Evolutionary conservation across 257 asterid genomes (phyloP).

Genomic region (Scutellaria minor): DNA sequence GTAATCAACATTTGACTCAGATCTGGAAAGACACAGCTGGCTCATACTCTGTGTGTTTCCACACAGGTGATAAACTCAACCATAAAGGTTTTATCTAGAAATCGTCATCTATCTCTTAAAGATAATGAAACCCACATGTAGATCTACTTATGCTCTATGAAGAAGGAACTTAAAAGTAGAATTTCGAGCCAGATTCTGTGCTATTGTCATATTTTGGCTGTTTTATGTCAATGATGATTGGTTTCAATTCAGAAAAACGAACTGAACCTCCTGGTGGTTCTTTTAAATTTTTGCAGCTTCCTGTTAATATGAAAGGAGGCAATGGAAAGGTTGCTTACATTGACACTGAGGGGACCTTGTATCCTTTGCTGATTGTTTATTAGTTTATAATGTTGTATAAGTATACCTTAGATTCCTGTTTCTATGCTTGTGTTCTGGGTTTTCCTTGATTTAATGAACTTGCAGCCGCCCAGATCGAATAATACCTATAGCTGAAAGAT

Average conservation of each 20-base stretch:
- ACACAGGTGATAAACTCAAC: conserved; percentile 69
- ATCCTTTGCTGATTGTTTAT: conserved; percentile 53
- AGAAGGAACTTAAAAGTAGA: conserved; percentile 13
- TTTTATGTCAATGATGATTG: background rate
- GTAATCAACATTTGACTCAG: conserved; percentile 53
- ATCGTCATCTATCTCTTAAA: conserved; percentile 14
- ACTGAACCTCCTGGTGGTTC: conserved; percentile 21
- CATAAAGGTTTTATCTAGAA: conserved; percentile 10
- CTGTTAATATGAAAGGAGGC: conserved; percentile 91
- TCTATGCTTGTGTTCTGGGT: conserved; percentile 8
- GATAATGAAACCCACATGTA: conserved; percentile 4
- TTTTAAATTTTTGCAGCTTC: conserved; percentile 67
- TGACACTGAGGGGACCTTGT: conserved; percentile 98
- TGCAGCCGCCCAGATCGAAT: conserved; percentile 95
- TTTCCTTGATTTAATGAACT: conserved; percentile 50
- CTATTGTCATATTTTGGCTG: conserved; percentile 4
- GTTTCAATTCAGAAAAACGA: background rate
- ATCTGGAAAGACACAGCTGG: conserved; percentile 99
- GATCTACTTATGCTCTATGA: background rate
- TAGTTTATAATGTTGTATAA: conserved; percentile 10
- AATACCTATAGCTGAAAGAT: conserved; percentile 95
- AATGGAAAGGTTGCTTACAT: conserved; percentile 98
- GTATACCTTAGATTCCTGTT: background rate
- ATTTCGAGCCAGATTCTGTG: background rate
- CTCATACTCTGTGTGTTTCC: conserved; percentile 95